These are phyloP conservation scores for Bipolaris sorokiniana DNA, from an alignment of 2,329 filamentous ascomycete species.

Conservation along the genomic window DNA sequence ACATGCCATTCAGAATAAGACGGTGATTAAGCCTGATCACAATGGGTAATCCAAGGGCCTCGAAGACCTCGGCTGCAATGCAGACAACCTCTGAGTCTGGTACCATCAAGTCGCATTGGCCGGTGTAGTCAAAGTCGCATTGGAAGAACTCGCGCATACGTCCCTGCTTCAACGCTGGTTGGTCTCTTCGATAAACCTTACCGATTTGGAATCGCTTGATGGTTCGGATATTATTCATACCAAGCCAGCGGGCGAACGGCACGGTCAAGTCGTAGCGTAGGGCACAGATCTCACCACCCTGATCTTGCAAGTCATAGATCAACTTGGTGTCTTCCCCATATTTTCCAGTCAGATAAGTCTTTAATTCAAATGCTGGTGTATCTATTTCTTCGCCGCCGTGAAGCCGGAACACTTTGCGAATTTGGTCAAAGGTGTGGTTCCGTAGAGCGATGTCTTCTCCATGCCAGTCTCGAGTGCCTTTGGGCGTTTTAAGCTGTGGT, in stretches of 20 bases:
- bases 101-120: slow-evolving; percentile 83
- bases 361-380: slow-evolving; percentile 76
- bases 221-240: slow-evolving; percentile 81
- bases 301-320: slow-evolving; percentile 85
- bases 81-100: slow-evolving; percentile 85
- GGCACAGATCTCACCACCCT: slow-evolving; percentile 82
- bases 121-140: slow-evolving; percentile 93
- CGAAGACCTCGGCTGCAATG: slow-evolving; percentile 81
- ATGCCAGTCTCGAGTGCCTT: slow-evolving; percentile 79
- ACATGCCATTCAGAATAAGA: slow-evolving; percentile 86
- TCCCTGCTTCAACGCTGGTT: slow-evolving; percentile 79
- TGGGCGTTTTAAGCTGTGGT: slow-evolving; percentile 75
- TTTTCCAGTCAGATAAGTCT: slow-evolving; percentile 82
- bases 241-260: slow-evolving; percentile 86
- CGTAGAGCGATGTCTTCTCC: slow-evolving; percentile 18
- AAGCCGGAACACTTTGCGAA: slow-evolving; percentile 24
- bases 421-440: slow-evolving; percentile 23
- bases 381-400: slow-evolving; percentile 25
- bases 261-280: slow-evolving; percentile 86
- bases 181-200: slow-evolving; percentile 83
- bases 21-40: slow-evolving; percentile 92
- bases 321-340: slow-evolving; percentile 90
- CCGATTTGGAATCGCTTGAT: slow-evolving; percentile 95
- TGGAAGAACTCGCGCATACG: slow-evolving; percentile 95
- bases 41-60: slow-evolving; percentile 72